A percentile compares a stretch with the other conserved stretches of the same genome.
Conservation (phyloP, 108 stramenopile genomes). For the Nannochloropsis gaditana region DNA sequence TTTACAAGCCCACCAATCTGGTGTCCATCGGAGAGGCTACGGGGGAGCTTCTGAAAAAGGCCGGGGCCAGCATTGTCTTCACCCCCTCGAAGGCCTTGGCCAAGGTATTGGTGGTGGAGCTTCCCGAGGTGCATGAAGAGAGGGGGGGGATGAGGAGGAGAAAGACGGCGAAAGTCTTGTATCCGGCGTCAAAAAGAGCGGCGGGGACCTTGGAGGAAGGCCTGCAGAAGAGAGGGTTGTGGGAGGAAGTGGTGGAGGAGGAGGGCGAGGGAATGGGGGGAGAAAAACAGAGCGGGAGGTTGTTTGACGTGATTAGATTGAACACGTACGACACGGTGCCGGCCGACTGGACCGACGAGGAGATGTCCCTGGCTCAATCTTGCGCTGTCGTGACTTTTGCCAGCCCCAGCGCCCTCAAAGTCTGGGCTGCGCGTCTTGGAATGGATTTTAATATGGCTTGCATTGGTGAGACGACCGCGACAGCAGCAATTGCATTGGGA, state of each 20-base stretch:
- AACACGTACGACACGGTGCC: conserved; percentile 24
- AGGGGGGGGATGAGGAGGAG: background rate
- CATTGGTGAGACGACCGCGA: conserved; percentile 25
- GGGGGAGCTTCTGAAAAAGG: background rate
- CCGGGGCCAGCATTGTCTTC: background rate
- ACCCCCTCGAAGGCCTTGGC: conserved; percentile 19
- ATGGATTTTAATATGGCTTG: background rate
- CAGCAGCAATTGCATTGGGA: background rate
- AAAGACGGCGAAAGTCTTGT: conserved; percentile 5
- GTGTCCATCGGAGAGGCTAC: conserved; percentile 25
- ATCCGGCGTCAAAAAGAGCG: conserved; percentile 23
- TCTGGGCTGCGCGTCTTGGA: conserved; percentile 22
- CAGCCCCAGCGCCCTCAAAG: conserved; percentile 1
- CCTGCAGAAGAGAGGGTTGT: background rate
- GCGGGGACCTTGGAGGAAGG: conserved; percentile 24
- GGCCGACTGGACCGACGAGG: background rate
- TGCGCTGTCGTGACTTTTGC: conserved; percentile 20
- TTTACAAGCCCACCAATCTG: background rate
- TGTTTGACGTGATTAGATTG: background rate
- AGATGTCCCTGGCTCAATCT: background rate
- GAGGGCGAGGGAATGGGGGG: background rate
- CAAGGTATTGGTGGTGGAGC: background rate
- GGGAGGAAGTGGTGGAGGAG: background rate
- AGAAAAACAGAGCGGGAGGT: background rate
- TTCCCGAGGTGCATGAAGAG: background rate